Base-by-base conservation (phyloP, 371 early-diverging fungal genomes). In the Rhizopus stolonifer region DNA sequence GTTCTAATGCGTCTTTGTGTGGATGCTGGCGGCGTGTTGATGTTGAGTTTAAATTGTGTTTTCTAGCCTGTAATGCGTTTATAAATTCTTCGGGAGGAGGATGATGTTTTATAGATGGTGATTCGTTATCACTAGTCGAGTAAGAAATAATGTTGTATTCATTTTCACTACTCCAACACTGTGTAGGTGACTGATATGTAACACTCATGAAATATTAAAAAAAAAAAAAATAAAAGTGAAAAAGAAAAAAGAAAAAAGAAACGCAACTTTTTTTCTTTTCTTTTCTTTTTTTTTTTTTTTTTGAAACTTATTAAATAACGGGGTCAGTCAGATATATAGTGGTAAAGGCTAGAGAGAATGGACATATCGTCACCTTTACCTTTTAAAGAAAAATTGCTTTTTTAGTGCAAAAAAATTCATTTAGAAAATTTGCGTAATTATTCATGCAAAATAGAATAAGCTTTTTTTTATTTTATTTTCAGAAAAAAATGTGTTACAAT, bases 201-300 rank as follows among this genome's bases (percentile, higher is more conserved):
- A 58, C 14, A 44, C 62, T 66, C 66, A 66, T 66, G 38, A 48
- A n/a, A n/a, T n/a, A n/a, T n/a, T n/a, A n/a, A n/a, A n/a, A n/a
- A 22, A 31, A 14, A 36, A 36, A 22, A 31, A 14, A 36, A 36
- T 11, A 11, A 36, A 14, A 11, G 4, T 11, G 14, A 48, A 49
- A 40, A 8, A 42, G 32, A 33, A 21, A 49, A 17, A 48, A 36
- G 17, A 56, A 17, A 46, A 43, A 53, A 33, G 42, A 36, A 34
- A 25, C 18, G 25, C 14, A 36, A 36, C n/a, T 15, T 36, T 8
- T 36, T 15, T 36, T n/a, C n/a, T n/a, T n/a, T n/a, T n/a, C n/a
- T n/a, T n/a, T n/a, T n/a, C n/a, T n/a, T n/a, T n/a, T n/a, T n/a
- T n/a, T n/a, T n/a, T n/a, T n/a, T n/a, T 36, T 14, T 36, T 36